Base-by-base conservation (phyloP, 1,284 basidiomycete genomes). In the Singerocomus inundabilis region DNA sequence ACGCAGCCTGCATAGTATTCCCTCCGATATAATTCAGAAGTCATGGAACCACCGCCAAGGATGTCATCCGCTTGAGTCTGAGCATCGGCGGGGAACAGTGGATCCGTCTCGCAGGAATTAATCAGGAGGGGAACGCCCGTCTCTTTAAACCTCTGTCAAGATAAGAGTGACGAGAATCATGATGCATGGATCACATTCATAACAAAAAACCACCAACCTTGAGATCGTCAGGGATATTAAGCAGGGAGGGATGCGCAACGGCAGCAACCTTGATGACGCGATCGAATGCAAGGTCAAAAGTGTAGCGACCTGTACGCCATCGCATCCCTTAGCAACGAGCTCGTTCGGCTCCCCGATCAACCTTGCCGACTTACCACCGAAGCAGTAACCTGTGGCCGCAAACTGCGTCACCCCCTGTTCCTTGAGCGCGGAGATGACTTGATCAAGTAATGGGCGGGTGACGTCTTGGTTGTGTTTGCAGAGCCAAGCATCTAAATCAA, bases 371-470 rank as follows among this genome's bases (percentile, higher is more conserved):
- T 56, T 56, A 74, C 80, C 86, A 33, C 88, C 87, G 52, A 81
- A 84, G 72, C 88, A 90, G 69, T 81, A 89, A 1, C 85, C 85
- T 1, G 77, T 80, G 1, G 81, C 83, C 12, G 72, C 84, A 52
- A 87, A 77, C 18, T 65, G 60, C 5, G 73, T 80, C 29, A 88
- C 72, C 1, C 87, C 86, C 48, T 77, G 62, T 13, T 67, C 76
- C 59, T 81, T 82, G 43, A 89, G 74, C 0, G 71, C 79, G 2
- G 64, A 66, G 36, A 87, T 73, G 49, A 86, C 78, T 26, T 75
- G 79, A 66, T 88, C 77, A 36, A 88, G 59, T 2, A 58, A 34
- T 1, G 80, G 76, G n/a, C 78, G 77, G 18, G 80, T 82, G 13
- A 70, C 57, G 0, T 70, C 73, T 5, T 58, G 42, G 6, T 63